Conservation (phyloP, 73 alveolate genomes). For the Stentor roeselii region DNA sequence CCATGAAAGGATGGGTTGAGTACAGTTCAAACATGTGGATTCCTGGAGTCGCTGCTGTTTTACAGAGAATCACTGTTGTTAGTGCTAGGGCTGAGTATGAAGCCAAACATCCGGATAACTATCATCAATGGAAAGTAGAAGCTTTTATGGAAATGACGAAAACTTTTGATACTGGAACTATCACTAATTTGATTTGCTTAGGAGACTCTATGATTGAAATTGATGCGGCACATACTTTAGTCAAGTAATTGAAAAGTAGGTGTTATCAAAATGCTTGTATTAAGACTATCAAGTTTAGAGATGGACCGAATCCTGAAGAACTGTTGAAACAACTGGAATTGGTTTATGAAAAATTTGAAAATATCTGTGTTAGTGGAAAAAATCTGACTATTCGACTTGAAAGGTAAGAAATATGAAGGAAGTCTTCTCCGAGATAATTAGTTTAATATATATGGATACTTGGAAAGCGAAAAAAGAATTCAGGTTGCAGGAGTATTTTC, state of each 20-base stretch:
- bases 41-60: slow-evolving; percentile 56
- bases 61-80: slow-evolving; percentile 64
- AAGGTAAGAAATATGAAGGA: slow-evolving; percentile 44
- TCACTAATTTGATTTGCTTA: slow-evolving; percentile 93
- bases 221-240: slow-evolving; percentile 97
- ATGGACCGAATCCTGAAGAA: slow-evolving; percentile 97
- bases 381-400: slow-evolving; percentile 92
- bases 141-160: slow-evolving; percentile 92
- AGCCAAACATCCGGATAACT: slow-evolving; percentile 86
- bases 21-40: slow-evolving; percentile 78
- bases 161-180: slow-evolving; percentile 65
- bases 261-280: slow-evolving; percentile 71
- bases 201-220: slow-evolving; percentile 99
- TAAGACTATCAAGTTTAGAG: slow-evolving; percentile 97
- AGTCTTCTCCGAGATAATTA: not conserved
- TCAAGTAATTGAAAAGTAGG: slow-evolving; percentile 55
- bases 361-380: slow-evolving; percentile 88
- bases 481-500: no score
- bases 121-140: slow-evolving; percentile 62
- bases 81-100: slow-evolving; percentile 96
- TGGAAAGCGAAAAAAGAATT: no score
- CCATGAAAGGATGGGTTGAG: slow-evolving; percentile 99
- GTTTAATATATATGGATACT: no score
- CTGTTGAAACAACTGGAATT: slow-evolving; percentile 84
- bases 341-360: slow-evolving; percentile 90